Evolutionary conservation across 2,329 filamentous ascomycete genomes (phyloP).

Genomic region (Sclerotinia spermophila): DNA sequence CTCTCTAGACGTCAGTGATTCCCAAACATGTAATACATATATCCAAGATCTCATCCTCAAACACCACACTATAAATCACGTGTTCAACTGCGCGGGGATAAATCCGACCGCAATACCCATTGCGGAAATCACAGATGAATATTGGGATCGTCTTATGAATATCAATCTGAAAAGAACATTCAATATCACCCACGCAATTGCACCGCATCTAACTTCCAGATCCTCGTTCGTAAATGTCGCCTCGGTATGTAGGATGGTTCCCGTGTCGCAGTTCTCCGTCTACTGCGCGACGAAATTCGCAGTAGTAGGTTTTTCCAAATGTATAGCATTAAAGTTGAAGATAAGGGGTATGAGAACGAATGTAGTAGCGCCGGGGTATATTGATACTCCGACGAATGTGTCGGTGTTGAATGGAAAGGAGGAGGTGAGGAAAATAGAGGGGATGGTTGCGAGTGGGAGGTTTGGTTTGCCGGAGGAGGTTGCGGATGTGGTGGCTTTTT

Average conservation of each 20-base stretch:
- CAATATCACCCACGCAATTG: slow-evolving; percentile 42
- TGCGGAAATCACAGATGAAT: slow-evolving; percentile 43
- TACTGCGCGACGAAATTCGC: slow-evolving; percentile 42
- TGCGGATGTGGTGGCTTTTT: slow-evolving; percentile 47
- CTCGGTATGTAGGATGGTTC: slow-evolving; percentile 37
- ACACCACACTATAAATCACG: slow-evolving; percentile 27
- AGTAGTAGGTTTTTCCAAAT: slow-evolving; percentile 40
- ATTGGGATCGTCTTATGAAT: slow-evolving; percentile 45
- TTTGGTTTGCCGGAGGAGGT: slow-evolving; percentile 44
- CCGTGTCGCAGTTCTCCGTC: slow-evolving; percentile 27
- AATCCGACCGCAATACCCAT: slow-evolving; percentile 45
- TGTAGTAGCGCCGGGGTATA: slow-evolving; percentile 42
- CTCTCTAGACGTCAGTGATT: neutral
- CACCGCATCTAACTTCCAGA: slow-evolving; percentile 39
- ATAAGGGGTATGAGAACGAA: slow-evolving; percentile 40
- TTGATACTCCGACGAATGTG: slow-evolving; percentile 46
- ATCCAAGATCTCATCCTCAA: slow-evolving; percentile 26
- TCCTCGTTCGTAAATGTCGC: slow-evolving; percentile 42
- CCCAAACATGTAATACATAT: slow-evolving; percentile 19
- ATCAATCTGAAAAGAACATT: slow-evolving; percentile 44
- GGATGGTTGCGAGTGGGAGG: neutral
- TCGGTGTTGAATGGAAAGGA: slow-evolving; percentile 37
- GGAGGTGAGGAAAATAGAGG: neutral
- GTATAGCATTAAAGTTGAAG: slow-evolving; percentile 39
- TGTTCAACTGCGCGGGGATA: slow-evolving; percentile 46